Percentiles rank a stretch among this genome's conserved stretches.
phyloP scores from a whole-genome alignment of 768 basidiomycete genomes.

The Hebeloma cylindrosporum region DNA sequence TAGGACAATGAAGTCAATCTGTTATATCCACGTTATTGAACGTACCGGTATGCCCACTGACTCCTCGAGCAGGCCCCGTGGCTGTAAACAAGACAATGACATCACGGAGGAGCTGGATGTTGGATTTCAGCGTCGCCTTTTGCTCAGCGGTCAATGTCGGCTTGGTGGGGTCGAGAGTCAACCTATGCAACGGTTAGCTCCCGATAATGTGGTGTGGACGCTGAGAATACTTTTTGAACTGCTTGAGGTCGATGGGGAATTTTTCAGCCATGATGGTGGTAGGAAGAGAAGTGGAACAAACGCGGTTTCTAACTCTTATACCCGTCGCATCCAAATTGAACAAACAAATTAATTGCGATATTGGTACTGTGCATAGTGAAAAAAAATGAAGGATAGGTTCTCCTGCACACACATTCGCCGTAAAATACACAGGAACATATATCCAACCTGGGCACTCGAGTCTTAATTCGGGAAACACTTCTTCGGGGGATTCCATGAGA shows the following conservation, averaged over 20 bases:
- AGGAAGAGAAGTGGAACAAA: slow-evolving; percentile 16
- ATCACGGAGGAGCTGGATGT: slow-evolving; percentile 83
- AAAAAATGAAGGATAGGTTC: too few relatives aligned
- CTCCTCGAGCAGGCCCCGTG: slow-evolving; percentile 81
- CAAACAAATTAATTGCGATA: too few relatives aligned
- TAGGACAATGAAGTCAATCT: slow-evolving; percentile 16
- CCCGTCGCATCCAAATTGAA: background rate
- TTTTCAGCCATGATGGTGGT: slow-evolving; percentile 28
- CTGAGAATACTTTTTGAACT: slow-evolving; percentile 63
- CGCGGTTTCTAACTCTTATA: background rate
- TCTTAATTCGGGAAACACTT: background rate
- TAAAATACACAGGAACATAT: background rate
- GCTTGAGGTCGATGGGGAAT: slow-evolving; percentile 78
- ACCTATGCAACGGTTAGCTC: slow-evolving; percentile 37
- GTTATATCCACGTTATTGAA: slow-evolving; percentile 3
- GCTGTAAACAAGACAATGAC: slow-evolving; percentile 85
- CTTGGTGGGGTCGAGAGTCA: slow-evolving; percentile 71
- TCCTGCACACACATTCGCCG: too few relatives aligned
- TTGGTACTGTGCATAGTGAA: too few relatives aligned
- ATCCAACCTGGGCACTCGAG: background rate
- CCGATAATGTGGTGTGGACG: background rate
- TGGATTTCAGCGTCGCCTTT: slow-evolving; percentile 54
- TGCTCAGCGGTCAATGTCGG: slow-evolving; percentile 64
- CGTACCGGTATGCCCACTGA: slow-evolving; percentile 81
- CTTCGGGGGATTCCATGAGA: too few relatives aligned